Base-by-base conservation (phyloP, 805 yeast species). In the Nakazawaea ernobii region DNA sequence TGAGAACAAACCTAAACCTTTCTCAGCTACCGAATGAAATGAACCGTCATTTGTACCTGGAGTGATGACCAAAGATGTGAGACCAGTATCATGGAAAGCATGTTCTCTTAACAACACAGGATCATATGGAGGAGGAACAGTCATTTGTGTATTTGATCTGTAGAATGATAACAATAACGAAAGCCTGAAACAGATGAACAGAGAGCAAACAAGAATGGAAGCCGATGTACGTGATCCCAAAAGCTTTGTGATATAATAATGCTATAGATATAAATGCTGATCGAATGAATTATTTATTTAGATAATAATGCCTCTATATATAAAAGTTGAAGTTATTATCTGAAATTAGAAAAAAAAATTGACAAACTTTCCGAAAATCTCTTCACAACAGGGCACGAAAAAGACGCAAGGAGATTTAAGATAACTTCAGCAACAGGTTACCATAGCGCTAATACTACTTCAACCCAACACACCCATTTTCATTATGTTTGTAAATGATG, bases 51-150 rank as follows among this genome's bases (percentile, higher is more conserved):
- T 40, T 20, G 37, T 26, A 2, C 55, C 54, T 26, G 62, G 57
- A 2, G 65, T 61, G 20, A 65, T 46, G 8, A 65, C 65, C 27
- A 63, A 38, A 41, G 55, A 53, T 28, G 42, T 49, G 32, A 57
- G 48, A 35, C 55, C 51, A 2, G 59, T 39, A 42, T 61, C 65
- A 32, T 58, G 59, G 48, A 52, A 66, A 8, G 60, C 47, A 46
- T 66, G 70, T 51, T 66, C 70, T 45, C 68, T 56, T 15, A 66
- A 42, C 11, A 66, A 55, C 6, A 65, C 60, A 0, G 63, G 47
- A 46, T 66, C 69, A 51, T 59, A 55, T 15, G 59, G 55, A 7
- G 68, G 60, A 13, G 70, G 69, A 13, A 64, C 55, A 10, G 61
- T 55, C 68, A 63, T 64, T 6, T 28, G 35, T 17, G 10, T 26